phyloP scores from a whole-genome alignment of 441 rosid species.

The Brassica hybrid region DNA sequence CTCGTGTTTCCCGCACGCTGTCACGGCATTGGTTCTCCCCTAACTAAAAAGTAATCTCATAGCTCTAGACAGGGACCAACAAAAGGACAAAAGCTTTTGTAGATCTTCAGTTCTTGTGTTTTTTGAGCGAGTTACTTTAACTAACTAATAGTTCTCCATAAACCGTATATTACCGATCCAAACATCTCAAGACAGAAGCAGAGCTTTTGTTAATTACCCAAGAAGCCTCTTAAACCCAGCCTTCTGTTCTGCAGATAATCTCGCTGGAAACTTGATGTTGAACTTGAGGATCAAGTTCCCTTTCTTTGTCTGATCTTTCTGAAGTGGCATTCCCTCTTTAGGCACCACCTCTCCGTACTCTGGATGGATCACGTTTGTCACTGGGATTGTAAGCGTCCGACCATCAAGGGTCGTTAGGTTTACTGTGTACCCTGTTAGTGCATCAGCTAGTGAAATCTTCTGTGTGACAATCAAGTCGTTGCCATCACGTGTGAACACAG shows the following conservation, averaged over 20 bases:
- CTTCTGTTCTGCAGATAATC: slow-evolving; percentile 62
- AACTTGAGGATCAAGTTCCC: slow-evolving; percentile 70
- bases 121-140: slow-evolving; percentile 17
- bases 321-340: slow-evolving; percentile 68
- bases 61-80: background rate
- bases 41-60: slow-evolving; percentile 24
- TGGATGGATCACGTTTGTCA: slow-evolving; percentile 58
- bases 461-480: slow-evolving; percentile 62
- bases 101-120: slow-evolving; percentile 21
- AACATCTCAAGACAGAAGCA: slow-evolving; percentile 14
- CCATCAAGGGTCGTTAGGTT: slow-evolving; percentile 61
- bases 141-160: background rate
- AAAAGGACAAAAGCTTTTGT: slow-evolving; percentile 22
- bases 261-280: slow-evolving; percentile 63
- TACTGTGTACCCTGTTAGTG: slow-evolving; percentile 55
- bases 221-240: slow-evolving; percentile 61
- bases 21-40: slow-evolving; percentile 44
- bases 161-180: background rate
- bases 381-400: slow-evolving; percentile 50
- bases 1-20: slow-evolving; percentile 39
- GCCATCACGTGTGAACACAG: slow-evolving; percentile 58
- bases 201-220: slow-evolving; percentile 33
- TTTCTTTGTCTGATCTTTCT: slow-evolving; percentile 57
- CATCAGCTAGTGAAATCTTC: slow-evolving; percentile 58
- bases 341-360: slow-evolving; percentile 64